These are phyloP conservation scores for Chytriomyces hyalinus DNA, from an alignment of 192 early-diverging fungal genomes.

Conservation along the genomic window DNA sequence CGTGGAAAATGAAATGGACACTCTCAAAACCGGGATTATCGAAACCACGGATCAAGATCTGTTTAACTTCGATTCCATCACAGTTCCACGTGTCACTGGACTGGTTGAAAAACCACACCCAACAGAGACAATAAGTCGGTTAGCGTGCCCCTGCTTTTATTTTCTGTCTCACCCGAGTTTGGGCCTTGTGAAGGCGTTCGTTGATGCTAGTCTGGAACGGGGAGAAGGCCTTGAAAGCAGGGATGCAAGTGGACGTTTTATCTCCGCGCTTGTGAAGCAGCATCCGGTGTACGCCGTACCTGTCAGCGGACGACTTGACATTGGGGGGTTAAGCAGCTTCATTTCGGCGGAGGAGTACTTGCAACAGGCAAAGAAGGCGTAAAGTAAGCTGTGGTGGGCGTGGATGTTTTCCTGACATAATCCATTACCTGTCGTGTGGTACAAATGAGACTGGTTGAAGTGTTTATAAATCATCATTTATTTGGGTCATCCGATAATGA, in stretches of 20 bases:
- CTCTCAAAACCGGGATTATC: conserved; percentile 62
- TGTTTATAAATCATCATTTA: too few relatives aligned
- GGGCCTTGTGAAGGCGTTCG: conserved; percentile 46
- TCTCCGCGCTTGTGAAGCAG: conserved; percentile 52
- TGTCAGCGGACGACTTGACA: conserved; percentile 65
- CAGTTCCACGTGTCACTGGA: conserved; percentile 34
- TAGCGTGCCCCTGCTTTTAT: conserved; percentile 71
- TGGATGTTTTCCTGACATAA: too few relatives aligned
- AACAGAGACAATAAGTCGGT: conserved; percentile 44
- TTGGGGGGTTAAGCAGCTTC: conserved; percentile 64
- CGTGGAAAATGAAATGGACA: conserved; percentile 57
- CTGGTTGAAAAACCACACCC: conserved; percentile 66
- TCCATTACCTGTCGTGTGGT: too few relatives aligned
- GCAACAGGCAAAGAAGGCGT: neutral
- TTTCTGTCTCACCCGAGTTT: conserved; percentile 42
- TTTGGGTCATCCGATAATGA: too few relatives aligned
- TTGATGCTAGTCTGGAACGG: conserved; percentile 42
- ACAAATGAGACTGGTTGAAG: too few relatives aligned
- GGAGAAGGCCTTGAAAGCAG: conserved; percentile 45
- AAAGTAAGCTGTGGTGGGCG: too few relatives aligned
- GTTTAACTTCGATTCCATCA: neutral
- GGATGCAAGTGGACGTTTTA: conserved; percentile 63
- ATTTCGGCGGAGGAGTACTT: conserved; percentile 55
- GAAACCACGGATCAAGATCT: conserved; percentile 36
- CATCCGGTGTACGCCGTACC: conserved; percentile 43